Evolutionary conservation across 352 stramenopile species (phyloP).

Genomic region (Pythium monospermum): DNA sequence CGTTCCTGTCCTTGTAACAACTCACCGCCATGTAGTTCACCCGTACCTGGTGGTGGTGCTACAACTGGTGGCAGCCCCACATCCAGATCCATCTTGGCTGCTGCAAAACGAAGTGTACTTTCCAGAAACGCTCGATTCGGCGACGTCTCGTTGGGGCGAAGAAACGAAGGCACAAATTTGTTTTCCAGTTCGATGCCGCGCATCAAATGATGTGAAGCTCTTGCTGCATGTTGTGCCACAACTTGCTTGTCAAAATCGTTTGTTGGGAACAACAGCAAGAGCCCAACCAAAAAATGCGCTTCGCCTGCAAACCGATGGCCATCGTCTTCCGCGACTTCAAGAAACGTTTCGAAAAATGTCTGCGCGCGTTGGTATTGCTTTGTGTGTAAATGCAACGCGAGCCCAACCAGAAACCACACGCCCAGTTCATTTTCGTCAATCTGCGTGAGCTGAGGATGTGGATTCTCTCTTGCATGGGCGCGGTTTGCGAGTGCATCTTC

Average conservation of each 20-base stretch:
- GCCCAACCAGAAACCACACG: slow-evolving; percentile 1
- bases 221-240: not conserved
- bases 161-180: not conserved
- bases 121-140: slow-evolving; percentile 1
- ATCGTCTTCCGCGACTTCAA: slow-evolving; percentile 1
- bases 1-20: not conserved
- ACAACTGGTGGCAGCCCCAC: too few species aligned
- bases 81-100: not conserved
- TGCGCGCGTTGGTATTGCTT: not conserved
- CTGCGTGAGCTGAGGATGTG: too few species aligned
- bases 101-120: not conserved
- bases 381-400: not conserved
- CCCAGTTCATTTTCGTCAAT: not conserved
- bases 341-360: not conserved
- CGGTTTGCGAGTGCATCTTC: too few species aligned
- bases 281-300: not conserved
- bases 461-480: too few species aligned
- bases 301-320: slow-evolving; percentile 2
- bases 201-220: not conserved
- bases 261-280: not conserved
- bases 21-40: not conserved
- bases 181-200: not conserved
- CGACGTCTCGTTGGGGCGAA: not conserved
- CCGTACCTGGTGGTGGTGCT: too few species aligned
- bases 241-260: not conserved